These are phyloP conservation scores for Oryza meridionalis DNA, from an alignment of 176 grass and related monocot species.

Conservation along the genomic window DNA sequence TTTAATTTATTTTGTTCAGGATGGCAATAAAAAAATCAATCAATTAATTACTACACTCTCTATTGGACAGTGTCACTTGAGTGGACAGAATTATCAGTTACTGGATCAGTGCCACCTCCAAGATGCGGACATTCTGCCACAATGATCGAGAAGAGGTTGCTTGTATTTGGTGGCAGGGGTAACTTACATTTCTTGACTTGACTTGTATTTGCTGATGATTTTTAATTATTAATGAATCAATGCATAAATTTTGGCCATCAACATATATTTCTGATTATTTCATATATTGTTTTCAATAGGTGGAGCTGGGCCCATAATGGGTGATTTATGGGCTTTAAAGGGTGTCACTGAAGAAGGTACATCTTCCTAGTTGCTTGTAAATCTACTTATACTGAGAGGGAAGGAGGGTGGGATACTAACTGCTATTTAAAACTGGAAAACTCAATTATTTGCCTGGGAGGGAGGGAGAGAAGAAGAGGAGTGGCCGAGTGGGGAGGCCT, in stretches of 20 bases:
- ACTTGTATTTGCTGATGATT: neutral
- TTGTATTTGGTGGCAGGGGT: slow-evolving; percentile 98
- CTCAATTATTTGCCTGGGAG: too few relatives aligned
- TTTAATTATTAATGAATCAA: slow-evolving; percentile 5
- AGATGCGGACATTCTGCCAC: slow-evolving; percentile 95
- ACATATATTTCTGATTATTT: slow-evolving; percentile 1
- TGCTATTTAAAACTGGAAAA: neutral
- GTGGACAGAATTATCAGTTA: slow-evolving; percentile 84
- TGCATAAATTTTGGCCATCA: slow-evolving; percentile 3
- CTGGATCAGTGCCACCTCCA: slow-evolving; percentile 71
- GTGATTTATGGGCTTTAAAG: slow-evolving; percentile 98
- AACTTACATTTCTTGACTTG: slow-evolving; percentile 30
- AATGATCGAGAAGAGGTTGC: slow-evolving; percentile 95
- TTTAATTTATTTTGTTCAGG: slow-evolving; percentile 24
- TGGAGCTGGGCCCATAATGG: slow-evolving; percentile 89
- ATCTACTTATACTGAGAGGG: slow-evolving; percentile 20
- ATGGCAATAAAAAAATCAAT: slow-evolving; percentile 9
- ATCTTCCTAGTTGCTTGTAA: slow-evolving; percentile 25
- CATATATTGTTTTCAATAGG: slow-evolving; percentile 52
- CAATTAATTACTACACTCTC: slow-evolving; percentile 18
- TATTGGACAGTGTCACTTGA: slow-evolving; percentile 74
- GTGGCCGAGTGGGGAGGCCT: too few relatives aligned
- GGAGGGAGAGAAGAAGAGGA: too few relatives aligned
- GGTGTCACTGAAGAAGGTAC: slow-evolving; percentile 95
- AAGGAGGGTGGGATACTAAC: neutral